Conservation (phyloP, 2,329 filamentous ascomycete species). For the Sarocladium oryzae region DNA sequence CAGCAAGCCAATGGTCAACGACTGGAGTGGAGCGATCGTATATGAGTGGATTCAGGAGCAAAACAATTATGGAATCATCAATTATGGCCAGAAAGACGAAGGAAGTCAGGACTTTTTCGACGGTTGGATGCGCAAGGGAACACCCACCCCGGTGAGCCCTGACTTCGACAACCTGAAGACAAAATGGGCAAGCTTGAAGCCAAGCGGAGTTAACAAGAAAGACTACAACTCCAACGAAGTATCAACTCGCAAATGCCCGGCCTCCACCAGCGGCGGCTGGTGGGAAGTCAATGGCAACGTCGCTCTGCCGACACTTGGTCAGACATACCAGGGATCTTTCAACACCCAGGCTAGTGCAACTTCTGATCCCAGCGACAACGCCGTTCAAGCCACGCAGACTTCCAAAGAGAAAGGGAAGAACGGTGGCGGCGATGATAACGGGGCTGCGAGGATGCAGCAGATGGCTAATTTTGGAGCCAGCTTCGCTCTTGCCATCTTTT, state of each 20-base stretch:
- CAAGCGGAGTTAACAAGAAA: conserved; percentile 59
- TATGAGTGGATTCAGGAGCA: conserved; percentile 87
- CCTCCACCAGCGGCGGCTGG: conserved; percentile 64
- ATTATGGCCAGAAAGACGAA: conserved; percentile 55
- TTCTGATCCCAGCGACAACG: conserved; percentile 10
- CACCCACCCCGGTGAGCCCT: conserved; percentile 63
- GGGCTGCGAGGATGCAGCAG: conserved; percentile 12
- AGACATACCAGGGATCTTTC: conserved; percentile 31
- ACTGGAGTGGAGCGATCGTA: conserved; percentile 71
- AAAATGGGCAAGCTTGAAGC: conserved; percentile 68
- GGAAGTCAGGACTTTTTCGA: conserved; percentile 37
- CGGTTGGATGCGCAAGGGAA: conserved; percentile 65
- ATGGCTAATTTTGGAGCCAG: conserved; percentile 12
- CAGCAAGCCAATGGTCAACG: conserved; percentile 61
- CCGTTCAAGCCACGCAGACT: background rate
- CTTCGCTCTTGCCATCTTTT: background rate
- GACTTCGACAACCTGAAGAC: conserved; percentile 73
- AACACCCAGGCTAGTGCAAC: conserved; percentile 14
- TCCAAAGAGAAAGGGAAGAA: background rate
- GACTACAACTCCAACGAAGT: conserved; percentile 58
- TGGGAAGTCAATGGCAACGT: conserved; percentile 71
- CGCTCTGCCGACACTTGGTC: conserved; percentile 61
- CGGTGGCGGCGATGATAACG: conserved; percentile 13
- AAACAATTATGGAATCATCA: conserved; percentile 77
- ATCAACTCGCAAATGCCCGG: conserved; percentile 63